Evolutionary conservation across 495 filamentous ascomycete genomes (phyloP).

Genomic region (Choiromyces venosus): DNA sequence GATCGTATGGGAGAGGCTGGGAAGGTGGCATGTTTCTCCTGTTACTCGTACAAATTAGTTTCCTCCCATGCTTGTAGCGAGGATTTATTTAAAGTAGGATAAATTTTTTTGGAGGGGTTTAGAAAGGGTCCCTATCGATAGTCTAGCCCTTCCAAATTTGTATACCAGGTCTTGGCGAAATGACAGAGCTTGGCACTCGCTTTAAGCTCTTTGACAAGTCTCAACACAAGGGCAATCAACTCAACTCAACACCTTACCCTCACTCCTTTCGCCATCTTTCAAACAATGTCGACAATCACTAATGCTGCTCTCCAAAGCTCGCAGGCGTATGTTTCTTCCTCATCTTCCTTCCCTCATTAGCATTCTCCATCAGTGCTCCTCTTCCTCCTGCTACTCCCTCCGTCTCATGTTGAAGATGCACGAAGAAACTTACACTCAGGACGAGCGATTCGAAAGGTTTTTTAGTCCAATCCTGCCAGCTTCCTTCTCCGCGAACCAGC

Average conservation of each 20-base stretch:
- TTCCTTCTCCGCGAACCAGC: constrained; percentile 81
- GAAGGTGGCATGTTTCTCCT: constrained; percentile 47
- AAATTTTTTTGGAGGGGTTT: background rate
- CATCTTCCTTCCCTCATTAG: constrained; percentile 1
- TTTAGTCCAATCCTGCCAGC: constrained; percentile 68
- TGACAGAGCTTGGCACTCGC: constrained; percentile 14
- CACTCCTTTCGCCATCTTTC: constrained; percentile 8
- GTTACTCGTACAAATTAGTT: background rate
- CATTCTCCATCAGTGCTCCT: constrained; percentile 12
- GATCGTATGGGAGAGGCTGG: constrained; percentile 54
- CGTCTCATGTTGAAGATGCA: background rate
- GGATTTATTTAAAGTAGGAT: background rate
- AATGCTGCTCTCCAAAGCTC: constrained; percentile 63
- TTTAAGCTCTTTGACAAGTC: constrained; percentile 1
- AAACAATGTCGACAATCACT: constrained; percentile 70
- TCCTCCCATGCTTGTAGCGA: background rate
- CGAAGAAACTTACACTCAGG: background rate
- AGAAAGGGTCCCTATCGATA: too few relatives aligned
- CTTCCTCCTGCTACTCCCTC: background rate
- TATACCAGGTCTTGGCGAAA: constrained; percentile 4
- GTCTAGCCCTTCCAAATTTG: background rate
- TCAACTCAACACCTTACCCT: background rate
- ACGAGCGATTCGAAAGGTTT: background rate
- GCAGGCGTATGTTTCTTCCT: constrained; percentile 51
- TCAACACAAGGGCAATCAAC: constrained; percentile 3